These are phyloP conservation scores for Globisporangium iwayamae DNA, from an alignment of 352 stramenopile species.

Conservation along the genomic window DNA sequence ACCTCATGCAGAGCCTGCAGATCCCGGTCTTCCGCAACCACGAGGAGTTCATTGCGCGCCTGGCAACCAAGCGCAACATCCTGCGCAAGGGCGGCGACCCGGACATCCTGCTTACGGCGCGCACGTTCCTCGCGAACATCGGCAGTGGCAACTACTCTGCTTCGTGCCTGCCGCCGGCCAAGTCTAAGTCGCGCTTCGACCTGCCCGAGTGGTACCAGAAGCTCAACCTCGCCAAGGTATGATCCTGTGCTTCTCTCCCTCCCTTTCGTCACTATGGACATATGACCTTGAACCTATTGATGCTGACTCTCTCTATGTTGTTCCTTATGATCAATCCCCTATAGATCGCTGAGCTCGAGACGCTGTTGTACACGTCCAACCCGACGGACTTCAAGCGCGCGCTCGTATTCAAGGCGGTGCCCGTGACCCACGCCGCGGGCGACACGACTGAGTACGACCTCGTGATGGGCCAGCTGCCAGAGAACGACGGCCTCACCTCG, in stretches of 20 bases:
- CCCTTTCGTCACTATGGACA: neutral
- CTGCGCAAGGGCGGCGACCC: conserved; percentile 96
- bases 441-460: conserved; percentile 83
- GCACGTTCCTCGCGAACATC: conserved; percentile 79
- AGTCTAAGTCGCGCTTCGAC: conserved; percentile 85
- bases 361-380: conserved; percentile 59
- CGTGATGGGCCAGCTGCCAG: conserved; percentile 72
- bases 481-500: conserved; percentile 74
- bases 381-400: conserved; percentile 48
- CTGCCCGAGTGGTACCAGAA: conserved; percentile 60
- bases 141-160: conserved; percentile 56
- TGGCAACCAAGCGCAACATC: conserved; percentile 92
- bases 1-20: conserved; percentile 96
- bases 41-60: conserved; percentile 95
- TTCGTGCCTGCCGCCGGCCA: conserved; percentile 60
- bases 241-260: neutral
- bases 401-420: conserved; percentile 48
- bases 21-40: conserved; percentile 92
- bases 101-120: conserved; percentile 92
- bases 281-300: neutral
- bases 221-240: conserved; percentile 55
- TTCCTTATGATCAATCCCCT: conserved; percentile 6
- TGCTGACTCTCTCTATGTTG: conserved; percentile 4
- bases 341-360: conserved; percentile 49
- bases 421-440: conserved; percentile 47